A percentile compares a stretch with the other conserved stretches of the same genome.
phyloP scores from a whole-genome alignment of 331 rosid genomes.

The Pyrus hybrid region DNA sequence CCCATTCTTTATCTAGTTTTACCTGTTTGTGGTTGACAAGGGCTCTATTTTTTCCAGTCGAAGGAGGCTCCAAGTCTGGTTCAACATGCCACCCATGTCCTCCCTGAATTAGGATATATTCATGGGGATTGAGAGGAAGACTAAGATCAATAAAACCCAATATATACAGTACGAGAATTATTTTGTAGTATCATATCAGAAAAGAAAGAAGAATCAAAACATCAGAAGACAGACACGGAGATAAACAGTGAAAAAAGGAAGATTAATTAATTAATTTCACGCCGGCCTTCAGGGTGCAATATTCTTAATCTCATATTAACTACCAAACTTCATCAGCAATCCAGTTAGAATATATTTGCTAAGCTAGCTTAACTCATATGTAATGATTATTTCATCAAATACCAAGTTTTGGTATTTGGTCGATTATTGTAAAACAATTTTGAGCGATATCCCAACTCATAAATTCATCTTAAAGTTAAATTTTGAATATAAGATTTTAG shows the following conservation, averaged over 20 bases:
- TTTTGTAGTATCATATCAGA: no score
- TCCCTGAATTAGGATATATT: background rate
- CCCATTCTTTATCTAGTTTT: background rate
- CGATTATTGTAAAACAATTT: background rate
- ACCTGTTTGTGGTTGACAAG: conserved; percentile 10
- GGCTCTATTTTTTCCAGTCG: background rate
- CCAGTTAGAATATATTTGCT: background rate
- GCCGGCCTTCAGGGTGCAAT: background rate
- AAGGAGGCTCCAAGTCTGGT: background rate
- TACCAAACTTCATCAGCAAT: background rate
- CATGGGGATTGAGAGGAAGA: background rate
- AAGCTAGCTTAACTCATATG: background rate
- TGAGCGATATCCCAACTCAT: background rate
- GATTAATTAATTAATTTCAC: background rate
- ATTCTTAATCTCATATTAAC: background rate
- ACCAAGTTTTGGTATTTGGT: background rate
- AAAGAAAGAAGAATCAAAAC: no score
- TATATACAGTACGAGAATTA: no score
- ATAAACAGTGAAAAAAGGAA: background rate
- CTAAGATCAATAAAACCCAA: background rate
- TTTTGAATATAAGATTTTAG: no score
- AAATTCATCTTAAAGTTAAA: background rate
- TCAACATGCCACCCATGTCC: background rate
- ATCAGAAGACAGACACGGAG: background rate
- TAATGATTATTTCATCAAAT: background rate